A percentile compares a stretch with the other conserved stretches of the same genome.
These are phyloP conservation scores for Flaveria brownii DNA, from an alignment of 129 eudicot species.

Conservation along the genomic window DNA sequence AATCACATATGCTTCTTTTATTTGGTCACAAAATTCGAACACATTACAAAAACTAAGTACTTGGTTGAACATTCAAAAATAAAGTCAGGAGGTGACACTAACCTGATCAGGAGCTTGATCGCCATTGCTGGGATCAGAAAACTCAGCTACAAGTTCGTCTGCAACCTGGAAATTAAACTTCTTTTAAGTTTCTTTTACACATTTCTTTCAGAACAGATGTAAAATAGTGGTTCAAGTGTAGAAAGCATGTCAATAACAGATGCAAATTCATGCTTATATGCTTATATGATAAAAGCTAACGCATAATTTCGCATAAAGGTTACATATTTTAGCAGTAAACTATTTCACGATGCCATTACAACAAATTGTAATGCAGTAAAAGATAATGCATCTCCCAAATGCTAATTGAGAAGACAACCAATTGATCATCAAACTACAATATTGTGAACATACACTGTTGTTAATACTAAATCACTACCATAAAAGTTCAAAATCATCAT, in stretches of 20 bases:
- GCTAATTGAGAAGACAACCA: neutral
- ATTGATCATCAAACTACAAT: neutral
- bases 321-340: neutral
- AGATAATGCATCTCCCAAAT: neutral
- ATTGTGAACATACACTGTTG: neutral
- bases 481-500: neutral
- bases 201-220: neutral
- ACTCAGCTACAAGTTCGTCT: conserved; percentile 85
- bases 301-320: neutral
- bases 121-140: conserved; percentile 46
- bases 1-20: neutral
- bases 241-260: neutral
- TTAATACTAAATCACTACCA: neutral
- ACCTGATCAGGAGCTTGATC: conserved; percentile 57
- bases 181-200: neutral
- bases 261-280: conserved; percentile 12
- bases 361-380: neutral
- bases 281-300: neutral
- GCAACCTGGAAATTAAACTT: conserved; percentile 55
- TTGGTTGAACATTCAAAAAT: neutral
- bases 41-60: neutral
- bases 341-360: neutral
- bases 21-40: neutral
- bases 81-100: conserved; percentile 2
- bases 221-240: neutral